Evolutionary conservation across 176 grass and related monocot species (phyloP).

Genomic region (Otatea glauca): DNA sequence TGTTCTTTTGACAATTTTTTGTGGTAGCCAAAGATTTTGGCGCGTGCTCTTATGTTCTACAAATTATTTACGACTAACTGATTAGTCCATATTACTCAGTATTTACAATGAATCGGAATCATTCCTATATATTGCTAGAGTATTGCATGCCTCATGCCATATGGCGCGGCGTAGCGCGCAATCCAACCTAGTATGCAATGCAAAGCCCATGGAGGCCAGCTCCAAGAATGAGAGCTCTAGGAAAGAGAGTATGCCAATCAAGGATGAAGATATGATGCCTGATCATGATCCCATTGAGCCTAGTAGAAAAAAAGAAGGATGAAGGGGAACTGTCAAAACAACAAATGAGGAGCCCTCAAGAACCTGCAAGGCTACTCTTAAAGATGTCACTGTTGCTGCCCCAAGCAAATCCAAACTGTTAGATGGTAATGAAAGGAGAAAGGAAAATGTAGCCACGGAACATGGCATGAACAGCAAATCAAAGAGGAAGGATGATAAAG

Average conservation of each 20-base stretch:
- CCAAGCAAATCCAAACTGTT: slow-evolving; percentile 39
- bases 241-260: slow-evolving; percentile 39
- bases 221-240: slow-evolving; percentile 41
- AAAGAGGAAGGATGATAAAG: slow-evolving; percentile 48
- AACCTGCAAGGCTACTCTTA: slow-evolving; percentile 1
- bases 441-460: slow-evolving; percentile 21
- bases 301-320: slow-evolving; percentile 41
- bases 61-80: no score
- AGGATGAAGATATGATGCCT: slow-evolving; percentile 32
- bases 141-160: no score
- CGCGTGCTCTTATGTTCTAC: no score
- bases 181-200: no score
- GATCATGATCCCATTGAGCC: background rate
- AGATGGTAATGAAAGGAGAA: slow-evolving; percentile 44
- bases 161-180: no score
- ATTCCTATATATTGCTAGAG: no score
- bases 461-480: slow-evolving; percentile 30
- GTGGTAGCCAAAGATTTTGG: no score
- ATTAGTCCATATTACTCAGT: no score
- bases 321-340: slow-evolving; percentile 50
- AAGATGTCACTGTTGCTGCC: background rate
- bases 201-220: slow-evolving; percentile 68
- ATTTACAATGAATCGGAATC: no score
- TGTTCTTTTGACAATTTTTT: no score
- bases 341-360: slow-evolving; percentile 19